These are phyloP conservation scores for Fusarium veterinarium DNA, from an alignment of 2,329 filamentous ascomycete genomes.

Conservation along the genomic window DNA sequence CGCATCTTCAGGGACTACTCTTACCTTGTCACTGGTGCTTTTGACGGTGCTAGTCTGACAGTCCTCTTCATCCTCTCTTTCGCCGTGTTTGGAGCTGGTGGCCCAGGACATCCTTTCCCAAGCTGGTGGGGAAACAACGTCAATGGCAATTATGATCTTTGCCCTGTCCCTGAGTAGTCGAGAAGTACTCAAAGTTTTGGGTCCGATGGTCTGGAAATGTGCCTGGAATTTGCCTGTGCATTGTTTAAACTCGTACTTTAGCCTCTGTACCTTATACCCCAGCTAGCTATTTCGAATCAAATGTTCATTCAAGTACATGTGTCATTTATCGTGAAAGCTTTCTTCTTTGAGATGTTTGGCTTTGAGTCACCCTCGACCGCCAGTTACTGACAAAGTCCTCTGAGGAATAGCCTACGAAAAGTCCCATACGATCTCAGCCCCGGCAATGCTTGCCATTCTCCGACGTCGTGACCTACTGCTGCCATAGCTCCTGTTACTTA, in stretches of 20 bases:
- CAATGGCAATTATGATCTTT: slow-evolving; percentile 61
- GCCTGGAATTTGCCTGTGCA: not conserved
- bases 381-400: fast-evolving
- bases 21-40: slow-evolving; percentile 64
- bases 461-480: too few relatives aligned
- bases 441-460: fast-evolving
- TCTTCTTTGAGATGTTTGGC: not conserved
- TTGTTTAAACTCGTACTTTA: not conserved
- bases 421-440: not conserved
- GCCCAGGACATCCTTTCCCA: slow-evolving; percentile 57
- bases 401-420: not conserved
- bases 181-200: fast-evolving
- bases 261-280: not conserved
- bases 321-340: not conserved
- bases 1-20: slow-evolving; percentile 65
- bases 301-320: not conserved
- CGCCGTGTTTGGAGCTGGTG: slow-evolving; percentile 65
- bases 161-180: slow-evolving; percentile 52
- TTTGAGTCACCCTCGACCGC: not conserved
- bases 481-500: too few relatives aligned
- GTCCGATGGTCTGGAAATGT: not conserved
- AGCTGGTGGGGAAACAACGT: slow-evolving; percentile 66
- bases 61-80: slow-evolving; percentile 66
- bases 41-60: slow-evolving; percentile 61
- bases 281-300: not conserved